A percentile compares a stretch with the other conserved stretches of the same genome.
These are phyloP conservation scores for Tulasnella sp. DNA, from an alignment of 768 basidiomycete genomes.

Conservation along the genomic window DNA sequence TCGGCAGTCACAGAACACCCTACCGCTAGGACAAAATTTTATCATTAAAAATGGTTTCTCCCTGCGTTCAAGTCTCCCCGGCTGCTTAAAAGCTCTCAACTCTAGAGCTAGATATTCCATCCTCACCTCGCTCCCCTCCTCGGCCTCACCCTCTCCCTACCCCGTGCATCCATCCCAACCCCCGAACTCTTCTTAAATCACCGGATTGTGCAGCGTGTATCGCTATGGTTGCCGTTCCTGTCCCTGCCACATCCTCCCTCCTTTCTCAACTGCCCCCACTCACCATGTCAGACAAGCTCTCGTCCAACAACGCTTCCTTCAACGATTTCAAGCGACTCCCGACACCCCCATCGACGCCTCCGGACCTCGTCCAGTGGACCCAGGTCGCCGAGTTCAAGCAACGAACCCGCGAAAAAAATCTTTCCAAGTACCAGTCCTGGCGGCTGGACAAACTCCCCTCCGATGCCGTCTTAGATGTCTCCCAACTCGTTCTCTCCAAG, in stretches of 20 bases:
- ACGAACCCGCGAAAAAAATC: constrained; percentile 15
- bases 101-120: background rate
- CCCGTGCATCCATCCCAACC: background rate
- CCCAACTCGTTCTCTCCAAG: constrained; percentile 18
- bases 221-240: constrained; percentile 17
- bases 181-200: background rate
- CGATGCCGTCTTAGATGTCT: constrained; percentile 25
- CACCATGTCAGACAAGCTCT: background rate
- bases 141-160: background rate
- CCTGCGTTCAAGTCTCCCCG: background rate
- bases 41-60: background rate
- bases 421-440: constrained; percentile 18
- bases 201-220: constrained; percentile 3
- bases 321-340: background rate
- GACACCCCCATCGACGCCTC: constrained; percentile 29
- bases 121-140: background rate
- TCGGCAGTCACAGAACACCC: background rate
- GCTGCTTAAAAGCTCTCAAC: background rate
- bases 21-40: background rate
- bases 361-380: constrained; percentile 10
- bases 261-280: background rate
- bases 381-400: constrained; percentile 27
- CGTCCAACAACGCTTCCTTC: background rate
- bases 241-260: constrained; percentile 12
- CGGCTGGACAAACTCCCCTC: constrained; percentile 13